These are phyloP conservation scores for Leishmania guyanensis DNA, from an alignment of 208 protist species.

Conservation along the genomic window DNA sequence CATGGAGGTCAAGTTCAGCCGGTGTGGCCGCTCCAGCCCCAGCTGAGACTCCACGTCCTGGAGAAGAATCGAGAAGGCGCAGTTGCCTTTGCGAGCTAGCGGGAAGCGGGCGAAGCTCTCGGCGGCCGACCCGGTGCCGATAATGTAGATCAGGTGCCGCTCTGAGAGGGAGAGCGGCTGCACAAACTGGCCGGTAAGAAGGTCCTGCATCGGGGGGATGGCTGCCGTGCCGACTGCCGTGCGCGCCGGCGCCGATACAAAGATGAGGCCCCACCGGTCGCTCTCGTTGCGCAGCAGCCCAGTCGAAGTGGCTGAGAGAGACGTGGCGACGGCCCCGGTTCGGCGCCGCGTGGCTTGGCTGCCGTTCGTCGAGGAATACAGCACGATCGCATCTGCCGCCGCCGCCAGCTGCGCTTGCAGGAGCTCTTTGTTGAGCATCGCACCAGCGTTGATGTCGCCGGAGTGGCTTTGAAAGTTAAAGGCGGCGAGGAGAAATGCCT, in stretches of 20 bases:
- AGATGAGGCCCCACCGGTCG: slow-evolving; percentile 58
- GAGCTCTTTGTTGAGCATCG: slow-evolving; percentile 82
- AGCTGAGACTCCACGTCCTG: slow-evolving; percentile 89
- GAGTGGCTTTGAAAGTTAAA: slow-evolving; percentile 71
- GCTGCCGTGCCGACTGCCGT: slow-evolving; percentile 40
- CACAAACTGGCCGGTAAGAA: slow-evolving; percentile 88
- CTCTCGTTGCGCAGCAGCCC: slow-evolving; percentile 20
- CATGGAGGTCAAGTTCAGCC: slow-evolving; percentile 64
- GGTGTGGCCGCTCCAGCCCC: slow-evolving; percentile 50
- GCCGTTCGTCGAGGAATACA: slow-evolving; percentile 31
- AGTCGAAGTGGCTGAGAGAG: slow-evolving; percentile 6
- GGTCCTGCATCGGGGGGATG: slow-evolving; percentile 86
- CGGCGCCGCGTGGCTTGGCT: slow-evolving; percentile 25
- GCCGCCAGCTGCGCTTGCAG: slow-evolving; percentile 78
- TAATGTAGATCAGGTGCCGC: slow-evolving; percentile 82
- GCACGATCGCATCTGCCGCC: slow-evolving; percentile 55
- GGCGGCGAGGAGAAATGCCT: slow-evolving; percentile 62
- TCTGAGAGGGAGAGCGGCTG: slow-evolving; percentile 80
- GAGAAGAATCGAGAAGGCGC: slow-evolving; percentile 76
- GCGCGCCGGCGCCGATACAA: slow-evolving; percentile 70
- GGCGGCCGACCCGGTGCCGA: slow-evolving; percentile 79
- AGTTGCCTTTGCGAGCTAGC: slow-evolving; percentile 70
- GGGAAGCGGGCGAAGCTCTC: slow-evolving; percentile 78
- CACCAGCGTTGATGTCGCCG: slow-evolving; percentile 33
- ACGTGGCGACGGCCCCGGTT: slow-evolving; percentile 14